Evolutionary conservation across 2,329 filamentous ascomycete species (phyloP).

Genomic region (Dactylellina drechsleri): DNA sequence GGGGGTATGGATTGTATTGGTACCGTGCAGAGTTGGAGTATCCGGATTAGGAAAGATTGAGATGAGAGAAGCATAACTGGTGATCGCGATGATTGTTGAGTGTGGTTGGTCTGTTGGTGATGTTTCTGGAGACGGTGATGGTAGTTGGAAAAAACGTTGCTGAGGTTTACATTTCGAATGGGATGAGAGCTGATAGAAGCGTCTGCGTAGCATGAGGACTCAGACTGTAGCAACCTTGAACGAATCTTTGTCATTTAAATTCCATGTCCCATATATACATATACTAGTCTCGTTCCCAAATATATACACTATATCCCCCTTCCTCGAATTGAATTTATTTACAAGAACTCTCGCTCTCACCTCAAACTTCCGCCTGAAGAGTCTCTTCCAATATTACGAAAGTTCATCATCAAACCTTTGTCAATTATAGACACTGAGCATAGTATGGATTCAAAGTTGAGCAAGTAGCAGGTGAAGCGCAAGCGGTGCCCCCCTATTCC

Average conservation of each 20-base stretch:
- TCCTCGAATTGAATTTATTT: neutral
- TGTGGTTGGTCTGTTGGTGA: neutral
- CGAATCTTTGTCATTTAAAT: no score
- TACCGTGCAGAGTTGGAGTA: neutral
- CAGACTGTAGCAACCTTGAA: no score
- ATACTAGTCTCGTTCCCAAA: neutral
- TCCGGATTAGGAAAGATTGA: neutral
- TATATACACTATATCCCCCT: neutral
- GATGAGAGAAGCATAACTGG: neutral
- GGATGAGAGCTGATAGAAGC: no score
- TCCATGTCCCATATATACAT: no score
- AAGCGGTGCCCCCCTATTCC: constrained; percentile 34
- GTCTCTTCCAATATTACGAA: neutral
- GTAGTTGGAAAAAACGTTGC: neutral
- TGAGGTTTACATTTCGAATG: neutral
- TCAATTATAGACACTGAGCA: constrained; percentile 42
- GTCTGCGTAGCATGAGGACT: no score
- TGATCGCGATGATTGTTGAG: neutral
- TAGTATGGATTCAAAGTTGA: constrained; percentile 53
- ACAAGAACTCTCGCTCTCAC: neutral
- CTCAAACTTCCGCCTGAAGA: neutral
- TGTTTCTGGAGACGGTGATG: neutral
- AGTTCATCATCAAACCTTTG: neutral
- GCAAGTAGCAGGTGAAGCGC: constrained; percentile 47
- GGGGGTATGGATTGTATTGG: neutral